phyloP scores from a whole-genome alignment of 306 rosid species.

The Rosa rugosa region DNA sequence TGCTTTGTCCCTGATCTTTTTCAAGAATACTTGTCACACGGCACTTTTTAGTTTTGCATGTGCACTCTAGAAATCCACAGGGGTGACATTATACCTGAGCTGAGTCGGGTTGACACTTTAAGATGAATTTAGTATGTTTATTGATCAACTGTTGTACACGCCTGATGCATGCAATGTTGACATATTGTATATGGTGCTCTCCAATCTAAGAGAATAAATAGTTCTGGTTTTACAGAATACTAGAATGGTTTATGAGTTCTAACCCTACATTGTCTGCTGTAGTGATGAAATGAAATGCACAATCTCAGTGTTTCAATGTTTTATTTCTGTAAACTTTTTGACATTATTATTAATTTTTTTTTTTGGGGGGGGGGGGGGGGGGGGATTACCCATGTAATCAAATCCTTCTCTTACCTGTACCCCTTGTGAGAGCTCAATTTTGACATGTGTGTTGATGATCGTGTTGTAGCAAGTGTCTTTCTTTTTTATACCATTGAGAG shows the following conservation, averaged over 20 bases:
- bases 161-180: background rate
- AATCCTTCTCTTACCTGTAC: background rate
- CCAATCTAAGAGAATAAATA: background rate
- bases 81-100: background rate
- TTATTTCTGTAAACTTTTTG: background rate
- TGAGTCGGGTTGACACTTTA: background rate
- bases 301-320: background rate
- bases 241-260: background rate
- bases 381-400: background rate
- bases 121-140: background rate
- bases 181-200: background rate
- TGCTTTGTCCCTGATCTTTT: background rate
- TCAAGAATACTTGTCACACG: background rate
- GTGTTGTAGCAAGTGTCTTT: background rate
- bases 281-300: background rate
- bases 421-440: constrained; percentile 5
- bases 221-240: background rate
- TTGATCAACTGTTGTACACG: background rate
- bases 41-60: background rate
- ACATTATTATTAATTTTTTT: no score
- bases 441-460: background rate
- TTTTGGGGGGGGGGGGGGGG: no score
- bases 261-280: background rate
- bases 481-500: constrained; percentile 18
- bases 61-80: background rate